Evolutionary conservation across 371 early-diverging fungal genomes (phyloP), one percentile per base, ranked within the genome.

Genomic region (Mortierella sp.): DNA sequence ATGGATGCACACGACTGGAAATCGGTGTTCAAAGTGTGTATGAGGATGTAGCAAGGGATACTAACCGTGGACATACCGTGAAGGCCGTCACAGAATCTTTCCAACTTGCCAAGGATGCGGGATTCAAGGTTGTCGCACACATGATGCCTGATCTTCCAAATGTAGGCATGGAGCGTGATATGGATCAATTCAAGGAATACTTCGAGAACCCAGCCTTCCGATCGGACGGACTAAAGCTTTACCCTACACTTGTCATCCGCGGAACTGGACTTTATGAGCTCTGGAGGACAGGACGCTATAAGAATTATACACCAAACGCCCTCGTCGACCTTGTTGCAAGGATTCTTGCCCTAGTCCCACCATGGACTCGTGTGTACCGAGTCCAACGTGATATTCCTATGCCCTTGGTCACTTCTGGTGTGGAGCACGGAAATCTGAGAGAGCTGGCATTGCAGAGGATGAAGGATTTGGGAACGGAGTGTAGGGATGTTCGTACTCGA

Each of bases 81-180:
- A 92, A 94, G 72, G 97, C 99, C 8, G 99, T 99, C 0, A 94
- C 95, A 72, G 99, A 98, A 81, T 95, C 95, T 4, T 99, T 99
- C 86, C 97, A 97, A 47, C 87, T 99, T 67, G 94, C 96, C 45
- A 99, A 99, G 85, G 99, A 99, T 84, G 96, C 98, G 22, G 99
- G 99, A 5, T 99, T 97, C 90, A 99, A 99, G 86, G 96, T 99
- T 5, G 99, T 99, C 11, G 95, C 99, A 10, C 99, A 99, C 76
- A 99, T 99, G 99, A 99, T 99, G 99, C 99, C 99, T 16, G 99
- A 99, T 88, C 89, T 99, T 59, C 99, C 99, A 1, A 99, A 99
- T 84, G 99, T 99, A 7, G 99, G 99, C 28, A 98, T 97, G 96
- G 98, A 99, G 85, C 94, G 99, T 66, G 99, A 99, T 78, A 88